phyloP scores from a whole-genome alignment of 192 early-diverging fungal genomes.

The Entophlyctis luteolus region DNA sequence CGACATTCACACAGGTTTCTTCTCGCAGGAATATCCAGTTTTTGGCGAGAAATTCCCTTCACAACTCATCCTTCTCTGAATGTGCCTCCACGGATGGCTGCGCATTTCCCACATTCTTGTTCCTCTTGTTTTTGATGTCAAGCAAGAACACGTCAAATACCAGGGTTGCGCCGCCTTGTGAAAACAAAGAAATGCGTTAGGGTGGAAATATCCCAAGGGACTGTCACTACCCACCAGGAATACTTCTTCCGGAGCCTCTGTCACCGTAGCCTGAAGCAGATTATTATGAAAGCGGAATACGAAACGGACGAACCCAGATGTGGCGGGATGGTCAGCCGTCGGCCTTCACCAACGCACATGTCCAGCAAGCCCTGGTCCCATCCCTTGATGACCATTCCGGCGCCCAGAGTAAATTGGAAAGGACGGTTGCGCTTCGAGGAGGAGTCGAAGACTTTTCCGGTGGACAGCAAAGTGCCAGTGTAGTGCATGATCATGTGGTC shows the following conservation, averaged over 20 bases:
- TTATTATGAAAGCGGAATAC: constrained; percentile 12
- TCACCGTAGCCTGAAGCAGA: constrained; percentile 41
- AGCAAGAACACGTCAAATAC: constrained; percentile 78
- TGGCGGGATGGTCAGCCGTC: constrained; percentile 69
- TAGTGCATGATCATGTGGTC: constrained; percentile 29
- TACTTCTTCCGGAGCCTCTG: constrained; percentile 49
- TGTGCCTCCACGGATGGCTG: no score
- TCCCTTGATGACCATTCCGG: constrained; percentile 66
- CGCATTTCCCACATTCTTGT: no score
- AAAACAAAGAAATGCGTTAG: no score
- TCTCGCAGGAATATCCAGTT: no score
- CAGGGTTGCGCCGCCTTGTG: constrained; percentile 51
- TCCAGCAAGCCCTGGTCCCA: constrained; percentile 62
- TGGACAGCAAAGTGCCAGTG: constrained; percentile 23
- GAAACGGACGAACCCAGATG: constrained; percentile 33
- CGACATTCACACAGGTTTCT: no score
- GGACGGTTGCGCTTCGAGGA: constrained; percentile 61
- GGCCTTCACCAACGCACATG: constrained; percentile 81
- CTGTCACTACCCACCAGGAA: constrained; percentile 20
- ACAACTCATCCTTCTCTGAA: no score
- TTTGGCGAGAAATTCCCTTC: no score
- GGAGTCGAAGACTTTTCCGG: constrained; percentile 69
- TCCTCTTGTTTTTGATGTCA: constrained; percentile 44
- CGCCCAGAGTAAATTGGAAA: constrained; percentile 71
- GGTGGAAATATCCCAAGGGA: no score